phyloP scores from a whole-genome alignment of 192 early-diverging fungal genomes.

The Coemansia sp. region DNA sequence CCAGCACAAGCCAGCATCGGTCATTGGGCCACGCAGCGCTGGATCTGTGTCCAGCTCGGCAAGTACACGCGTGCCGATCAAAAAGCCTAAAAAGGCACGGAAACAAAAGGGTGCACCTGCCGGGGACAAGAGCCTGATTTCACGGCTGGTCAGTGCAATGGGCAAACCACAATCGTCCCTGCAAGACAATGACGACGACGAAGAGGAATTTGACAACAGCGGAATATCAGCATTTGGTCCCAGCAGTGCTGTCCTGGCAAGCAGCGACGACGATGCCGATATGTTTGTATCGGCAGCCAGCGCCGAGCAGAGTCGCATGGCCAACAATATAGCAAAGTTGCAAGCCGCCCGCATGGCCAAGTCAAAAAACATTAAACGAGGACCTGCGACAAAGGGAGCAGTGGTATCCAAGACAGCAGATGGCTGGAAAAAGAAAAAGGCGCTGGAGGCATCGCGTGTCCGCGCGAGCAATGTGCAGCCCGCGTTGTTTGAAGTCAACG shows the following conservation, averaged over 20 bases:
- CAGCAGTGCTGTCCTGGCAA: not conserved
- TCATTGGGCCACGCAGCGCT: not conserved
- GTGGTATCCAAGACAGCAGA: not conserved
- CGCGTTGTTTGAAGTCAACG: conserved; percentile 18
- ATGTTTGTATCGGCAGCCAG: conserved; percentile 14
- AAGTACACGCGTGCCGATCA: not conserved
- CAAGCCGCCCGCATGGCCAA: conserved; percentile 9
- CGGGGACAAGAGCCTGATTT: conserved; percentile 29
- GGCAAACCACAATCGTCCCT: conserved; percentile 6
- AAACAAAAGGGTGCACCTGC: conserved; percentile 7
- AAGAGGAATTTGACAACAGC: conserved; percentile 11
- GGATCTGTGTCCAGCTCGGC: not conserved
- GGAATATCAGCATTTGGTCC: not conserved
- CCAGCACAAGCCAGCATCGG: not conserved
- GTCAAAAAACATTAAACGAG: conserved; percentile 9
- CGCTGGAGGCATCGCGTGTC: not conserved
- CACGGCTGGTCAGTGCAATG: conserved; percentile 35
- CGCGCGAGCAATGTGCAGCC: conserved; percentile 11
- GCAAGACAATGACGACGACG: not conserved
- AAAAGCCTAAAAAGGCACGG: conserved; percentile 9
- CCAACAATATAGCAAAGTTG: not conserved
- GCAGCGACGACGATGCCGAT: conserved; percentile 11
- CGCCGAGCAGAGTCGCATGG: not conserved
- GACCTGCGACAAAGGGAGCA: conserved; percentile 15
- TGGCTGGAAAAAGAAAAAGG: conserved; percentile 17